Percentiles rank a stretch among this genome's conserved stretches.
phyloP scores from a whole-genome alignment of 208 protist genomes.

The Entamoeba invadens region DNA sequence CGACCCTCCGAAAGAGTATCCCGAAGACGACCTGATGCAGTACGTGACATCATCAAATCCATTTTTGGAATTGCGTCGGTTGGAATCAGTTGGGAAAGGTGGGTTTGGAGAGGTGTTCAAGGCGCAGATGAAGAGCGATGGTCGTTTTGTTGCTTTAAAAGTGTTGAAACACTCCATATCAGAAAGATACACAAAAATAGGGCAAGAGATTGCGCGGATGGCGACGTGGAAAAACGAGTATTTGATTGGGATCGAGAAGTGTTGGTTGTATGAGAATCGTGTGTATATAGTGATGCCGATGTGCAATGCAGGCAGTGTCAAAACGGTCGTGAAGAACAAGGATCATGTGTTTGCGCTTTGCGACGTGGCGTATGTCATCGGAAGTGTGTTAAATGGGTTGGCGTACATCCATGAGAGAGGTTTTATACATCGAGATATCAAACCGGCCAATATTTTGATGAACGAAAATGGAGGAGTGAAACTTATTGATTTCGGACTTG shows the following conservation, averaged over 20 bases:
- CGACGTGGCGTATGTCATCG: constrained; percentile 7
- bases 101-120: not conserved
- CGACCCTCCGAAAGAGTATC: not conserved
- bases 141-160: not conserved
- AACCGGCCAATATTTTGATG: constrained; percentile 38
- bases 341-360: not conserved
- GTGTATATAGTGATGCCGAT: not conserved
- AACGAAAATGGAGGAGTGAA: constrained; percentile 12
- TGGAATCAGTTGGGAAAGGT: not conserved
- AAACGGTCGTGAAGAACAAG: not conserved
- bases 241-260: not conserved
- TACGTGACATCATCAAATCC: not conserved
- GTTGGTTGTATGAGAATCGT: not conserved
- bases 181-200: not conserved
- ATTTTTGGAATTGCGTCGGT: not conserved
- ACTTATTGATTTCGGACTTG: constrained; percentile 38
- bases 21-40: not conserved
- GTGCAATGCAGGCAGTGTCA: not conserved
- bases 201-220: not conserved
- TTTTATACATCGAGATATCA: constrained; percentile 33
- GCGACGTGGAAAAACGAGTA: not conserved
- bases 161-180: not conserved
- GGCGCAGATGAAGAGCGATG: not conserved
- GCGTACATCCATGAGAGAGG: not conserved
- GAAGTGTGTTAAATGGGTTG: not conserved